Evolutionary conservation across 176 grass and related monocot species (phyloP), one percentile per base, ranked within the genome.

Genomic region (Musa schizocarpa): DNA sequence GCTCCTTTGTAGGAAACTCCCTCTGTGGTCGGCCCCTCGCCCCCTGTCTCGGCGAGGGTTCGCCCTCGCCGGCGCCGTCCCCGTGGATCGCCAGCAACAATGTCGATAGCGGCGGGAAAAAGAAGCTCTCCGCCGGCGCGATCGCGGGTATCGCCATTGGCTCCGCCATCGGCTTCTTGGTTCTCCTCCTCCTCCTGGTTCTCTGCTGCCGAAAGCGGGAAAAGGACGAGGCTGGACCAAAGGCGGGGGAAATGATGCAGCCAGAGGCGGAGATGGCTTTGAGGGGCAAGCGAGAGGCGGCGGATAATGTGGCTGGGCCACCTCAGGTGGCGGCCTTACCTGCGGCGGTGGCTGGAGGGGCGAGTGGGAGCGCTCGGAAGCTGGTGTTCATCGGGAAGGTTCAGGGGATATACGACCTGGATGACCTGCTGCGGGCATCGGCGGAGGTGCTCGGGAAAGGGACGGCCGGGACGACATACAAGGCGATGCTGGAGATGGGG

Each of bases 371-470:
- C 2, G 78, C 79, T 19, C 86, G 86, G 77, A 90, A 88, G 76
- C 90, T 97, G 53, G 85, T 93, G 72, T 97, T 97, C 82, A 74
- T 88, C 6, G 86, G 87, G 9, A 70, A 24, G 20, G 61, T 74
- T 10, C 79, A 84, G 13, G 75, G 93, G 83, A 71, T 29, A 7
- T 97, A 97, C 74, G 87, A 97, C 65, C 79, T 97, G 72, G 90
- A 93, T 54, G 74, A 85, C 76, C 74, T 93, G 22, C 93, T 97
- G 53, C 84, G 85, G 8, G 93, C 93, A 21, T 97, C 93, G 0
- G 89, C 93, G 0, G 93, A 97, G 86, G 87, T 93, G 71, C 27
- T 97, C 7, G 83, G 85, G 4, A 97, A 90, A 75, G 93, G 87
- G 25, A 69, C 78, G 1, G 59, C 72, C 20, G 93, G 83, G 22